Base-by-base conservation (phyloP, 495 filamentous ascomycete genomes). In the Monascus purpureus region DNA sequence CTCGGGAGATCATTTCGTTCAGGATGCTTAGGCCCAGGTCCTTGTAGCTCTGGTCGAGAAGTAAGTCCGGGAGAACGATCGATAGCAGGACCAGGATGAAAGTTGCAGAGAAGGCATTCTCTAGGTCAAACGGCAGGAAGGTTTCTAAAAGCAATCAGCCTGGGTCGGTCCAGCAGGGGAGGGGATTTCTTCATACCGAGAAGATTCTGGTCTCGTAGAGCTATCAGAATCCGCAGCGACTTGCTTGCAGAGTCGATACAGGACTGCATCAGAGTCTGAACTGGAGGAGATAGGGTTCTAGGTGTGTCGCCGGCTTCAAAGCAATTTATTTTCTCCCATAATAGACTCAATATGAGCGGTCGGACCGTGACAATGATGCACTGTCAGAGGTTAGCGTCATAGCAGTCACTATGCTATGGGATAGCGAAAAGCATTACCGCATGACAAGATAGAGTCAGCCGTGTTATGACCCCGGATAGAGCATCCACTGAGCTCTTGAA, bases 111-210 rank as follows among this genome's bases (percentile, higher is more conserved):
- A 50, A 55, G 8, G 44, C 36, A 25, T 45, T 49, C 32, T 55
- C 52, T 8, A 50, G 39, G 25, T 55, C 52, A 29, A 55, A 55
- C 2, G 49, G 49, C 25, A 55, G 42, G 35, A 55, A 55, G 6
- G 36, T 49, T 45, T 55, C 52, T 55, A 19, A 16, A 6, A 7
- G 27, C n/a, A n/a, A n/a, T n/a, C n/a, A n/a, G n/a, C n/a, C n/a
- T n/a, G n/a, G n/a, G n/a, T n/a, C n/a, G n/a, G n/a, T n/a, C n/a
- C n/a, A n/a, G n/a, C n/a, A n/a, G n/a, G n/a, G n/a, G n/a, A n/a
- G n/a, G n/a, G 15, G 14, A 13, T 37, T 38, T 19, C n/a, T 17
- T 5, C 12, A 8, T 36, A 53, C 52, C 44, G n/a, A 53, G 47
- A 2, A 55, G 30, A 18, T 45, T 53, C 22, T 55, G 49, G 13